A percentile compares a stretch with the other conserved stretches of the same genome.
These are phyloP conservation scores for Terfezia claveryi DNA, from an alignment of 495 filamentous ascomycete genomes.

Conservation along the genomic window DNA sequence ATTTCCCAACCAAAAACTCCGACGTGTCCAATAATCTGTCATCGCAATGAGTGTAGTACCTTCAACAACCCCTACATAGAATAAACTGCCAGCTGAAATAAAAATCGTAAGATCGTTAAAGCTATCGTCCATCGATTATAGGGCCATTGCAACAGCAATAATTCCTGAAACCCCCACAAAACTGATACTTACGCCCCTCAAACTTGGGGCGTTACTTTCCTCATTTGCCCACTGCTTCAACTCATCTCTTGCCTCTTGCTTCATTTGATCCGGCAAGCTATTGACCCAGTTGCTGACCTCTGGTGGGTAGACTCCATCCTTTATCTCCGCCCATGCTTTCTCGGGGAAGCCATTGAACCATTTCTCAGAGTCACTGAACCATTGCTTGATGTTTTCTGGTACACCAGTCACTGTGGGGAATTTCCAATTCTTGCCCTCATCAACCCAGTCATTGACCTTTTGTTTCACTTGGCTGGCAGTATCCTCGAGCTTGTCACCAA, in stretches of 20 bases:
- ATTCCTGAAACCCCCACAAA: too few species aligned
- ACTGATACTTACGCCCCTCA: too few species aligned
- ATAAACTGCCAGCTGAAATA: too few species aligned
- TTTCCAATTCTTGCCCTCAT: not conserved
- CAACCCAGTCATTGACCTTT: not conserved
- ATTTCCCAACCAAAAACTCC: too few species aligned
- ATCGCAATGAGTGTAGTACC: too few species aligned
- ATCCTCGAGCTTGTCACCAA: not conserved
- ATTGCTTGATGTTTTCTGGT: not conserved
- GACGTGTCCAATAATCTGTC: too few species aligned
- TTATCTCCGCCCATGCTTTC: not conserved
- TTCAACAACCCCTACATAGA: too few species aligned
- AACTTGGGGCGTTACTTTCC: not conserved
- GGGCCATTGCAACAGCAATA: too few species aligned
- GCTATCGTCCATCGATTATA: too few species aligned
- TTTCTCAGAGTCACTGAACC: not conserved
- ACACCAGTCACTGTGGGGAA: not conserved
- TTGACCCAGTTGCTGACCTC: not conserved
- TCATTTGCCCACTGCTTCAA: not conserved
- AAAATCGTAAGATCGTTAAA: too few species aligned
- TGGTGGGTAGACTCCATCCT: not conserved
- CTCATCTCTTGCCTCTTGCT: not conserved
- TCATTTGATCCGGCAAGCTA: not conserved
- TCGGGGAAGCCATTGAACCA: not conserved
- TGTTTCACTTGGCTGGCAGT: not conserved